Evolutionary conservation across 345 rosid species (phyloP).

Genomic region (Citrus trifoliata): DNA sequence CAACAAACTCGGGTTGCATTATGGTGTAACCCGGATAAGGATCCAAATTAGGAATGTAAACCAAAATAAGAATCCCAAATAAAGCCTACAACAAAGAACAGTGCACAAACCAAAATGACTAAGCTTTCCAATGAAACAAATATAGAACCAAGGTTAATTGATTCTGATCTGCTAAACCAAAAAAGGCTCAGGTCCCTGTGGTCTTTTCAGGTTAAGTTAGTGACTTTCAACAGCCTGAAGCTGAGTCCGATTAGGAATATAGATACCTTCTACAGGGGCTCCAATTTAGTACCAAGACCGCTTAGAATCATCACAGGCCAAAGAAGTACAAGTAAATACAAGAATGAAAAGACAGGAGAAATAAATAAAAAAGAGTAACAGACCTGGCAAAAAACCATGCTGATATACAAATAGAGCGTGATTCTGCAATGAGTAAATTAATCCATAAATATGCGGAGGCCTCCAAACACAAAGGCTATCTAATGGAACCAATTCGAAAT

Average conservation of each 20-base stretch:
- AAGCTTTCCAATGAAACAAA: not conserved
- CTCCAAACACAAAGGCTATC: not conserved
- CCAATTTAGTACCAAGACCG: not conserved
- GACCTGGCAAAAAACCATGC: slow-evolving; percentile 76
- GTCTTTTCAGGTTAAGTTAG: not conserved
- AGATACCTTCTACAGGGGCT: not conserved
- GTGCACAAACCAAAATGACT: not conserved
- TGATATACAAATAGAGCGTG: slow-evolving; percentile 49
- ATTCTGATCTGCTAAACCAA: not conserved
- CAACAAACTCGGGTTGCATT: slow-evolving; percentile 40
- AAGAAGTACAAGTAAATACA: not conserved
- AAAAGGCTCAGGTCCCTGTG: not conserved
- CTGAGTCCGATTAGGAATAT: not conserved
- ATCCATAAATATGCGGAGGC: slow-evolving; percentile 12
- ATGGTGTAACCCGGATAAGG: slow-evolving; percentile 65
- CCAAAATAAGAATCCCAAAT: slow-evolving; percentile 69
- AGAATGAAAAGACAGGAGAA: not conserved
- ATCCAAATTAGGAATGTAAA: slow-evolving; percentile 67
- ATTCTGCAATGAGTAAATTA: slow-evolving; percentile 42
- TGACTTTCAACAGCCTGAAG: not conserved
- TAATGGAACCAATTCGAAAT: not conserved
- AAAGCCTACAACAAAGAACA: slow-evolving; percentile 47
- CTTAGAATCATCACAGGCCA: not conserved
- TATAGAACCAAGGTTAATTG: not conserved
- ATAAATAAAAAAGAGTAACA: slow-evolving; percentile 16